Evolutionary conservation across 2,329 filamentous ascomycete genomes (phyloP).

Genomic region (Claviceps sorghi): DNA sequence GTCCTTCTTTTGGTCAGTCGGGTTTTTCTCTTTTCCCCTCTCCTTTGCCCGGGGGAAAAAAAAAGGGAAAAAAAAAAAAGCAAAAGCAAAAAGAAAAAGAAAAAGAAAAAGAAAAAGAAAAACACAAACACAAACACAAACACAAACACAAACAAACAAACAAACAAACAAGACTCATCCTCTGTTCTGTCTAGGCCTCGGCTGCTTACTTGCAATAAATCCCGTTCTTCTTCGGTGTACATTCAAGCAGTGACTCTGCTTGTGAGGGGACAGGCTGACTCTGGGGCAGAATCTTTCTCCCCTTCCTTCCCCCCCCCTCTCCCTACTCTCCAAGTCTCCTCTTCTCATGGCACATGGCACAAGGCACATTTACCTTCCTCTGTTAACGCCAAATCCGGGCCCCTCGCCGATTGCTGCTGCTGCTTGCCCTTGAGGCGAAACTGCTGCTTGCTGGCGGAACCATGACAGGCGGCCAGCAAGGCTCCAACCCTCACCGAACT

Average conservation of each 20-base stretch:
- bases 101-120: too few species aligned
- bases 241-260: not conserved
- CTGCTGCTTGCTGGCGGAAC: slow-evolving; percentile 4
- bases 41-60: not conserved
- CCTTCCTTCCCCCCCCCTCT: not conserved
- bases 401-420: not conserved
- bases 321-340: not conserved
- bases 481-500: slow-evolving; percentile 15
- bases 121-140: too few species aligned
- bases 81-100: too few species aligned
- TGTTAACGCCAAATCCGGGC: not conserved
- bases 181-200: not conserved
- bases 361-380: not conserved
- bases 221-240: not conserved
- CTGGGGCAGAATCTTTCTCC: not conserved
- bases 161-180: not conserved
- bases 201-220: not conserved
- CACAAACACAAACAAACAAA: too few species aligned
- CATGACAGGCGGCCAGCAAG: slow-evolving; percentile 18
- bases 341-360: slow-evolving; percentile 2
- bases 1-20: not conserved
- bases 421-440: not conserved
- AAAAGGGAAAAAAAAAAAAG: too few species aligned
- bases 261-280: not conserved
- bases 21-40: not conserved